These are phyloP conservation scores for Trypanosoma congolense DNA, from an alignment of 208 protist species.

Conservation along the genomic window DNA sequence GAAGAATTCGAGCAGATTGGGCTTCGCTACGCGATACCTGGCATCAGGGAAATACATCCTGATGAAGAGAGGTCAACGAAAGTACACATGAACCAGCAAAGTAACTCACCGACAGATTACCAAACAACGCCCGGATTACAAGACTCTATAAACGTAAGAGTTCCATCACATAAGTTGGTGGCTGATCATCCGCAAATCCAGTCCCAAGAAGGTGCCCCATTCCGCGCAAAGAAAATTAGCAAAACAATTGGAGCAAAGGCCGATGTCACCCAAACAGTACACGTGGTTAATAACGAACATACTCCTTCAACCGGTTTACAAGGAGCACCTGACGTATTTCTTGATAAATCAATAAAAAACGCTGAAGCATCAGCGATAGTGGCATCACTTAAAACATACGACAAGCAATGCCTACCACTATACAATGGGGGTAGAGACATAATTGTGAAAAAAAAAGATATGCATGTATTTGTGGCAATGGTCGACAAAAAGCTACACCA, in stretches of 20 bases:
- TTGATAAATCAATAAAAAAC: too few relatives aligned
- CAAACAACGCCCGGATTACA: constrained; percentile 1
- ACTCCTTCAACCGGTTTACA: too few relatives aligned
- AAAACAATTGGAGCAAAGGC: too few relatives aligned
- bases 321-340: too few relatives aligned
- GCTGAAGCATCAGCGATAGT: too few relatives aligned
- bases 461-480: constrained; percentile 37
- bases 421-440: constrained; percentile 37
- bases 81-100: constrained; percentile 4
- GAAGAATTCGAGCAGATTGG: constrained; percentile 41
- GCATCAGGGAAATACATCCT: constrained; percentile 28
- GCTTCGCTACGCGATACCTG: constrained; percentile 50
- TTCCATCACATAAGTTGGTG: constrained; percentile 1
- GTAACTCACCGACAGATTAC: neutral
- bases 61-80: constrained; percentile 11
- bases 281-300: too few relatives aligned
- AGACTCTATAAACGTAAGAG: constrained; percentile 4
- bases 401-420: constrained; percentile 33
- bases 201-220: too few relatives aligned
- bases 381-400: too few relatives aligned
- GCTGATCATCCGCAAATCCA: too few relatives aligned
- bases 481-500: constrained; percentile 25
- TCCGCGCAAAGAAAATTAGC: too few relatives aligned
- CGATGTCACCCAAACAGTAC: too few relatives aligned
- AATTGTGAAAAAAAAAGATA: constrained; percentile 32